Evolutionary conservation across 2,329 filamentous ascomycete species (phyloP), one percentile per base, ranked within the genome.

Genomic region (Colletotrichum sp.): DNA sequence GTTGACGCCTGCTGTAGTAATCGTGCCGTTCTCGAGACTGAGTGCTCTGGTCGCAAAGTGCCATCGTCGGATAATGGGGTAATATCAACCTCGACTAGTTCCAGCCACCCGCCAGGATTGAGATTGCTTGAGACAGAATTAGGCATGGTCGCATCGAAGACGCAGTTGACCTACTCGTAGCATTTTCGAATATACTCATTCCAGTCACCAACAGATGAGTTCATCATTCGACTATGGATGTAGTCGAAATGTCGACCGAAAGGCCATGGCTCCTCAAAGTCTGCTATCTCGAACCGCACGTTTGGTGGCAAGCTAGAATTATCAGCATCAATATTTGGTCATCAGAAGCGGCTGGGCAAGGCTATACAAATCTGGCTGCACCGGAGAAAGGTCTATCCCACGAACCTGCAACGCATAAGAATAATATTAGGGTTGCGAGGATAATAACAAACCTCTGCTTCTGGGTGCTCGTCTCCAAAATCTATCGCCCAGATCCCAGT

Each of bases 221-320:
- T 84, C 78, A 93, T 84, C 78, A 90, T 85, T 63, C 89, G 87
- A 6, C 88, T 88, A 79, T 92, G 91, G 78, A 93, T 90, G 79
- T 89, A 90, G 82, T 93, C 91, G 80, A 91, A 91, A 2, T 87
- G 85, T 30, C 80, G 77, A 3, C 77, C 74, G 75, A 77, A 82
- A 12, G 78, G 78, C 80, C 79, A 81, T 16, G 78, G 77, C 24
- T 79, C 36, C 60, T 82, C 78, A 5, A 81, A 34, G 73, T 86
- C 84, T 58, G 87, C 86, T 71, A 87, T 81, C 74, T 85, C 80
- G 66, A 87, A 87, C 8, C 79, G 75, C 4, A 85, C 77, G 72
- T 86, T 87, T 1, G 82, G 82, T 0, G 85, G 84, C 21, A 87
- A 81, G 79, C 85, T 86, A 21, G 2, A 13, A 4, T 6, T 6